Evolutionary conservation across 768 basidiomycete species (phyloP).

Genomic region (Mycena leptocephala): DNA sequence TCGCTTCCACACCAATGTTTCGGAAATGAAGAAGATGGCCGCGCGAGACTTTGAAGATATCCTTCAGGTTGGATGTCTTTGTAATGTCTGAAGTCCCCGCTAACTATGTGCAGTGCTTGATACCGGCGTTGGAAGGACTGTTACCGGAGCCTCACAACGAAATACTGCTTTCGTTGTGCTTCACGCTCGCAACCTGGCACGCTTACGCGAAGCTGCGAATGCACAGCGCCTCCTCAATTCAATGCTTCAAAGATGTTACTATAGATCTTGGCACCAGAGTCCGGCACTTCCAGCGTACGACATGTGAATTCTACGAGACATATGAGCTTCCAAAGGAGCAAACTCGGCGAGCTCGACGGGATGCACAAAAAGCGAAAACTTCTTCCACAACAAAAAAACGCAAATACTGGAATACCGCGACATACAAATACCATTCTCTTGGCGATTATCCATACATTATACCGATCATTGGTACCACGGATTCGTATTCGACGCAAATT

Average conservation of each 20-base stretch:
- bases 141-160: conserved; percentile 39
- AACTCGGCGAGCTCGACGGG: not conserved
- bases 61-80: conserved; percentile 56
- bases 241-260: conserved; percentile 23
- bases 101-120: conserved; percentile 36
- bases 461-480: conserved; percentile 35
- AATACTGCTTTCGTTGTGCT: conserved; percentile 30
- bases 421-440: conserved; percentile 43
- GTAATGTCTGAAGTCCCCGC: not conserved
- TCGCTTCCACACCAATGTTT: conserved; percentile 50
- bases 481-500: conserved; percentile 45
- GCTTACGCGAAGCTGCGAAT: conserved; percentile 31
- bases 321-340: conserved; percentile 39
- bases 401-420: conserved; percentile 32
- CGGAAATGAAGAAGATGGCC: conserved; percentile 53
- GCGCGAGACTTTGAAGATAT: conserved; percentile 61
- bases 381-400: not conserved
- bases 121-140: conserved; percentile 54
- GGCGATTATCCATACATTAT: conserved; percentile 38
- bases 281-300: conserved; percentile 30
- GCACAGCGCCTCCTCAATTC: conserved; percentile 33
- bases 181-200: conserved; percentile 41
- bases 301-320: conserved; percentile 23
- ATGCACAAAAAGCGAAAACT: not conserved
- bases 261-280: not conserved